phyloP scores from a whole-genome alignment of 1,284 basidiomycete species.

The Naganishia albida region DNA sequence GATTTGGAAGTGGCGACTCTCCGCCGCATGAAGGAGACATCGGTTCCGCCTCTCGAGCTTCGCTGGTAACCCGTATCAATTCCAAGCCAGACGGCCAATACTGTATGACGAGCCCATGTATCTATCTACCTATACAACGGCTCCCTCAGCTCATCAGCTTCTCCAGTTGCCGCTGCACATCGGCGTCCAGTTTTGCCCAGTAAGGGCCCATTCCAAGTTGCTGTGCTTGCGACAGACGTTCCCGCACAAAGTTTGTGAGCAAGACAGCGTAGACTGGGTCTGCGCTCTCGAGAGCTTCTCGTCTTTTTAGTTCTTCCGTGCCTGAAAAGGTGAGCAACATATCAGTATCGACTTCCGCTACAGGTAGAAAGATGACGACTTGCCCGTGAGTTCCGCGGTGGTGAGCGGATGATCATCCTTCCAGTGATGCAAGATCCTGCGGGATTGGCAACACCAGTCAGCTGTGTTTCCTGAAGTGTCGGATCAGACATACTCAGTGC shows the following conservation, averaged over 20 bases:
- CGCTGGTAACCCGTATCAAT: background rate
- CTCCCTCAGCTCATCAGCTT: constrained; percentile 41
- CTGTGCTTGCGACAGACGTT: constrained; percentile 45
- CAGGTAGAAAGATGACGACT: constrained; percentile 10
- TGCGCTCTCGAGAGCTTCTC: constrained; percentile 42
- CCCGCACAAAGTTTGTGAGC: constrained; percentile 46
- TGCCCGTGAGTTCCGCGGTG: constrained; percentile 47
- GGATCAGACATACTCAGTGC: constrained; percentile 41
- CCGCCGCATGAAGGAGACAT: background rate
- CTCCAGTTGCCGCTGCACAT: constrained; percentile 46
- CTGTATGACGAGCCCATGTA: background rate
- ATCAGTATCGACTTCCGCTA: background rate
- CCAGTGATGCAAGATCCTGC: constrained; percentile 37
- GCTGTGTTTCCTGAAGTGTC: background rate
- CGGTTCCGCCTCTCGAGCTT: background rate
- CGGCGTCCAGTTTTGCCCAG: constrained; percentile 53
- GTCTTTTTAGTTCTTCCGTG: constrained; percentile 36
- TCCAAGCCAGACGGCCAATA: background rate
- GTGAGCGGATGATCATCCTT: constrained; percentile 41
- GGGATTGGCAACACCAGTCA: constrained; percentile 34
- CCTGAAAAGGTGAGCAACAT: background rate
- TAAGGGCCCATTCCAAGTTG: constrained; percentile 48
- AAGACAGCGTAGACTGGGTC: constrained; percentile 49
- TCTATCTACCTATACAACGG: background rate
- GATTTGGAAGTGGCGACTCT: constrained; percentile 44